Base-by-base conservation (phyloP, 805 yeast genomes). In the Candida silvicultrix region DNA sequence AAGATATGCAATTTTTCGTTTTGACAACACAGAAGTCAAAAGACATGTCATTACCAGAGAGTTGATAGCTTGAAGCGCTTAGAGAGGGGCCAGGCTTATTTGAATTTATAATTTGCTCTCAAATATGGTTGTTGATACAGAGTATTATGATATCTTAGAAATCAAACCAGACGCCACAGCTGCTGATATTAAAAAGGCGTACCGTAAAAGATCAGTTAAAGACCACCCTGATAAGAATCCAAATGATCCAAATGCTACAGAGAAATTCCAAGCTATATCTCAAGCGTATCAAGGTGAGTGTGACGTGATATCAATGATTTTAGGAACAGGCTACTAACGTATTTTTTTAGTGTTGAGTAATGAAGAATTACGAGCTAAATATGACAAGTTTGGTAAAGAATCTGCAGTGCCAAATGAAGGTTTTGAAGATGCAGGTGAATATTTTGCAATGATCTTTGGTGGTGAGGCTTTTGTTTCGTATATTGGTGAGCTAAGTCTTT, bases 381-480 rank as follows among this genome's bases (percentile, higher is more conserved):
- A 86, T 60, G 92, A 86, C 58, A 82, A 81, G 63, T 81, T 66
- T 54, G 95, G 95, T 43, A 83, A 80, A 57, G 87, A 84, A 47
- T 81, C 78, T 50, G 83, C 85, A 15, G 77, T 82, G 28, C 85
- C 86, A 1, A 71, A 70, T 43, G 86, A 82, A 50, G 89, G 88
- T 4, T 83, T 83, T 56, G 88, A 59, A 54, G 92, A 85, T 61
- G 86, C 92, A 2, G 71, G 78, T 38, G 89, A 83, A 58, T 80
- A 81, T 55, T 83, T 83, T 60, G 72, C 83, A 4, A 74, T 74
- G 68, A 82, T 83, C 48, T 83, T 89, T 65, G 97, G 97, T 40
- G 97, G 97, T 42, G 95, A 85, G 46, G 95, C 94, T 2, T 89
- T 90, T 65, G 76, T 72, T 31, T 82, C 83, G 42, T 83, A 89